Evolutionary conservation across 306 rosid genomes (phyloP), one percentile per base, ranked within the genome.

Genomic region (Ochetophila trinervis): DNA sequence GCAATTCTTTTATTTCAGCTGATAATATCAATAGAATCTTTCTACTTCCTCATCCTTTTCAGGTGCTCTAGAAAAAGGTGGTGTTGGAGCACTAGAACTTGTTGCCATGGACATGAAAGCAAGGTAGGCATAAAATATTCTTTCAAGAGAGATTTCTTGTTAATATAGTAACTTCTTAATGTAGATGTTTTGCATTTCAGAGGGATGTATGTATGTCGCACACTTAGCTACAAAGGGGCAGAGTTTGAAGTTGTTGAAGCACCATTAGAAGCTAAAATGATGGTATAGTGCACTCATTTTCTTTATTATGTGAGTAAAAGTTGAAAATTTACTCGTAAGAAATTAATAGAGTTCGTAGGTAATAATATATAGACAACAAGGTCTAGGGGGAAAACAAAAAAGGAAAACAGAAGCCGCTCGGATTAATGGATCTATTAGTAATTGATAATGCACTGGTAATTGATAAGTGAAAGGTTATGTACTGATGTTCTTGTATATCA

Each of bases 31-130:
- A 36, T 17, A 24, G 54, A 14, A 50, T 6, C 61, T 53, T 67
- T 70, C 69, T 66, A 36, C 20, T n/a, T 62, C 20, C 52, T 65
- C 36, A 54, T 44, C 69, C 11, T 4, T 3, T 85, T 78, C 82
- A 93, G 99, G 83, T 78, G 95, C 96, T 57, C 80, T 93, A 68
- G 99, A 93, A 55, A 90, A 90, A 81, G 97, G 96, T 57, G 97
- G 99, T 60, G 99, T 93, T 72, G 99, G 99, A 82, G 99, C 99
- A 60, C 82, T 93, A 5, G 99, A 93, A 88, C 88, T 93, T 83
- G 99, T 93, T 83, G 99, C 99, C 69, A 93, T 93, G 99, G 99
- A 93, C 85, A 90, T 93, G 99, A 93, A 93, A 93, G 97, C 99
- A 74, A 93, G 97, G 99, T 91, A 59, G 47, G 60, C 61, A 78